Percentiles rank a stretch among this genome's conserved stretches.
phyloP scores from a whole-genome alignment of 495 filamentous ascomycete genomes.

The Penicillium bovifimosum region DNA sequence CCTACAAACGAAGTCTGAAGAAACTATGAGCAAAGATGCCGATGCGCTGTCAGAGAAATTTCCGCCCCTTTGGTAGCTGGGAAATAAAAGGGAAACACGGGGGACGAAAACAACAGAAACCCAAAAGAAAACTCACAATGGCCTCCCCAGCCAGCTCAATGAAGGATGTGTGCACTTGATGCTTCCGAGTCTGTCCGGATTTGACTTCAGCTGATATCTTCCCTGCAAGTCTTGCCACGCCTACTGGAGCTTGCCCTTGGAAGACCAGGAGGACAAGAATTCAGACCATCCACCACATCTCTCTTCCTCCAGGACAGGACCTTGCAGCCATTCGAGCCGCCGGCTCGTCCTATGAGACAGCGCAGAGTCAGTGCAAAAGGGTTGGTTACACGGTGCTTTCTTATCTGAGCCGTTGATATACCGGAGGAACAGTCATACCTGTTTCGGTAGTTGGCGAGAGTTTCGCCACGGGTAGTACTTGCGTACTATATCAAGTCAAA shows the following conservation, averaged over 20 bases:
- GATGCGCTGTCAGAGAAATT: conserved; percentile 13
- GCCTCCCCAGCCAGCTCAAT: background rate
- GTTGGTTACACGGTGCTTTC: conserved; percentile 17
- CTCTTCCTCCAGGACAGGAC: conserved; percentile 6
- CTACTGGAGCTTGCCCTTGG: conserved; percentile 1
- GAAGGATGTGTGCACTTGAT: background rate
- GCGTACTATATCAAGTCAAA: conserved; percentile 4
- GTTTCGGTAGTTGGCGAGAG: background rate
- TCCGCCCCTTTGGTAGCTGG: background rate
- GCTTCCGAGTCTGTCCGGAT: conserved; percentile 11
- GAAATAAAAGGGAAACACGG: background rate
- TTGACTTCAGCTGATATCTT: conserved; percentile 7
- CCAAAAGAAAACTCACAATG: background rate
- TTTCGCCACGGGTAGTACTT: background rate
- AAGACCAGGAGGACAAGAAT: background rate
- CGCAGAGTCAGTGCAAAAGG: background rate
- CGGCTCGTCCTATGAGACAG: background rate
- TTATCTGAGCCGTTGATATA: conserved; percentile 15
- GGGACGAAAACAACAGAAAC: background rate
- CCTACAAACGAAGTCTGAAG: conserved; percentile 10
- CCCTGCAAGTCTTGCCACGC: conserved; percentile 12
- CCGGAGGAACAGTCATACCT: background rate
- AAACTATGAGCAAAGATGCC: conserved; percentile 5
- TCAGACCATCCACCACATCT: background rate
- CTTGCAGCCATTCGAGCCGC: conserved; percentile 15